Evolutionary conservation across 164 flowering plant species (phyloP), one percentile per base, ranked within the genome.

Genomic region (Aristolochia contorta): DNA sequence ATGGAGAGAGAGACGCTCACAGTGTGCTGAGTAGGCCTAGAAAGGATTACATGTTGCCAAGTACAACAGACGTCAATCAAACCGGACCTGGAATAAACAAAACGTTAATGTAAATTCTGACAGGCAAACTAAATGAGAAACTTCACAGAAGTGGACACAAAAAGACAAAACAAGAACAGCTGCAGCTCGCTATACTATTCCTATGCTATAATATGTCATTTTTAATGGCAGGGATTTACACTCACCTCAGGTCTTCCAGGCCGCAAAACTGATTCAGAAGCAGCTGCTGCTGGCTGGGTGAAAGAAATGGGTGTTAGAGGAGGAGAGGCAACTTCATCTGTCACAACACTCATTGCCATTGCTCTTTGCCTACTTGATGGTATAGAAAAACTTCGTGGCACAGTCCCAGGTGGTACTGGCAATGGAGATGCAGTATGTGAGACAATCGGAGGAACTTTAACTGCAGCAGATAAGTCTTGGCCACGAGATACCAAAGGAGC

Each of bases 351-450:
- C 51, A 79, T 51, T 27, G 80, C 69, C 67, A 65, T 71, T 51
- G 81, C 82, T 79, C 86, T 87, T 67, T 79, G 82, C 62, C 75
- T 69, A 50, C 90, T 77, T 18, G 98, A 85, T 20, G 98, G 96
- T 66, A 85, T 89, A 54, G 98, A 89, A 69, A 74, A 87, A 63
- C 96, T 89, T 33, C 96, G 75, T 22, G 89, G 63, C 30, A 87
- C 81, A 60, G 71, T 66, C 57, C 73, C 43, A 16, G 96, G 91
- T 53, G 96, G 96, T 54, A 43, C 61, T 47, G 97, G 96, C 43
- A 86, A 74, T 47, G 79, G 85, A 51, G 96, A 81, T 47, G 92
- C 86, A 51, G 78, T 54, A 53, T 59, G 69, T 57, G 84, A 56
- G 18, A 62, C 54, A 24, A 56, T 45, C 18, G 37, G 22, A 30